Evolutionary conservation across 345 rosid genomes (phyloP).

Genomic region (Crucihimalaya himalaica): DNA sequence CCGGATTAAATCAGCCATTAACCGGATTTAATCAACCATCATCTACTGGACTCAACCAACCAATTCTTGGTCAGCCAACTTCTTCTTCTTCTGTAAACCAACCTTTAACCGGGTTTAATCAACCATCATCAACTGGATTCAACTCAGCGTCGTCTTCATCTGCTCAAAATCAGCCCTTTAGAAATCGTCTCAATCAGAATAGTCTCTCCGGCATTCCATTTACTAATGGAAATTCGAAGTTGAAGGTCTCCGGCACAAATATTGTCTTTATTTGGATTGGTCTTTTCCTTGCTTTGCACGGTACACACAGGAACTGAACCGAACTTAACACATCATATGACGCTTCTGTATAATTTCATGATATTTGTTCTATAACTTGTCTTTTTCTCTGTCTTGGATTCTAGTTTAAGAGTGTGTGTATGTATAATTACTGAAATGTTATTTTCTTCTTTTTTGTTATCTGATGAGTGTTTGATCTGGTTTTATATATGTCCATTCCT

Average conservation of each 20-base stretch:
- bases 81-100: constrained; percentile 34
- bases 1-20: constrained; percentile 47
- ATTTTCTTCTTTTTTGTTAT: neutral
- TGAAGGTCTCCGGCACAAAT: constrained; percentile 14
- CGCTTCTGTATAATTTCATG: neutral
- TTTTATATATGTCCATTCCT: neutral
- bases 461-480: constrained; percentile 8
- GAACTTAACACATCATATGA: constrained; percentile 1
- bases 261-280: constrained; percentile 11
- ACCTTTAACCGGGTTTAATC: constrained; percentile 46
- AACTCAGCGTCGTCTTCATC: constrained; percentile 39
- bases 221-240: constrained; percentile 38
- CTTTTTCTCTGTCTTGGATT: neutral
- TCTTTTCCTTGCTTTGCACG: constrained; percentile 32
- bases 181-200: constrained; percentile 38
- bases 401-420: constrained; percentile 21
- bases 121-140: constrained; percentile 45
- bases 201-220: constrained; percentile 40
- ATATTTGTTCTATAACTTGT: constrained; percentile 27
- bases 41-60: constrained; percentile 40
- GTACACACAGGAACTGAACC: constrained; percentile 20
- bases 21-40: constrained; percentile 43
- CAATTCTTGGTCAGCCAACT: constrained; percentile 41
- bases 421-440: constrained; percentile 8
- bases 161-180: constrained; percentile 24